Conservation (phyloP, 345 rosid species). For the Citrus reticulata region DNA sequence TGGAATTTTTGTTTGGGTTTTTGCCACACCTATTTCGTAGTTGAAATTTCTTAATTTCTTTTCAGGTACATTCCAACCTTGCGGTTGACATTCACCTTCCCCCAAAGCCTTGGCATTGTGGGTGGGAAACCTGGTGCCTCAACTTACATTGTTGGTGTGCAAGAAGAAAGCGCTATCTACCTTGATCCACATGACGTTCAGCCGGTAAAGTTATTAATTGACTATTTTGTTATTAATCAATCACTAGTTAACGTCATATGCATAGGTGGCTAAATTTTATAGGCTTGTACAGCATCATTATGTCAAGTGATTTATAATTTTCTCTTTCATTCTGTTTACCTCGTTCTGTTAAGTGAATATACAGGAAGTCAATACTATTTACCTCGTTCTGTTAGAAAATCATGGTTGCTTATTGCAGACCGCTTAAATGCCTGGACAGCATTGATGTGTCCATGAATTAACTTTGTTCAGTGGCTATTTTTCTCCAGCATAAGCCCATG, state of each 20-base stretch:
- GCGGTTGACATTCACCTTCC: constrained; percentile 69
- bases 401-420: not conserved
- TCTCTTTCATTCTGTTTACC: not conserved
- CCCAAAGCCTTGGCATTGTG: constrained; percentile 88
- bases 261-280: not conserved
- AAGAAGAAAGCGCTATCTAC: constrained; percentile 72
- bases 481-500: not conserved
- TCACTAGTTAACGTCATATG: not conserved
- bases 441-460: not conserved
- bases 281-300: not conserved
- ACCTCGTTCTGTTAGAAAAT: not conserved
- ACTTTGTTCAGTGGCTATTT: not conserved
- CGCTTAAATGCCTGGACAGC: not conserved
- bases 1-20: not conserved
- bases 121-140: constrained; percentile 97
- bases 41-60: constrained; percentile 12
- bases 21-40: not conserved
- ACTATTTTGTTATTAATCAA: not conserved
- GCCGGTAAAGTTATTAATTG: constrained; percentile 36
- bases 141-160: constrained; percentile 85
- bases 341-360: not conserved
- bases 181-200: constrained; percentile 95
- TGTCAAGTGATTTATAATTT: not conserved
- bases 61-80: constrained; percentile 81
- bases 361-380: not conserved